A percentile compares a stretch with the other conserved stretches of the same genome.
Evolutionary conservation across 208 protist species (phyloP).

Genomic region (Ichthyophonus hoferi): DNA sequence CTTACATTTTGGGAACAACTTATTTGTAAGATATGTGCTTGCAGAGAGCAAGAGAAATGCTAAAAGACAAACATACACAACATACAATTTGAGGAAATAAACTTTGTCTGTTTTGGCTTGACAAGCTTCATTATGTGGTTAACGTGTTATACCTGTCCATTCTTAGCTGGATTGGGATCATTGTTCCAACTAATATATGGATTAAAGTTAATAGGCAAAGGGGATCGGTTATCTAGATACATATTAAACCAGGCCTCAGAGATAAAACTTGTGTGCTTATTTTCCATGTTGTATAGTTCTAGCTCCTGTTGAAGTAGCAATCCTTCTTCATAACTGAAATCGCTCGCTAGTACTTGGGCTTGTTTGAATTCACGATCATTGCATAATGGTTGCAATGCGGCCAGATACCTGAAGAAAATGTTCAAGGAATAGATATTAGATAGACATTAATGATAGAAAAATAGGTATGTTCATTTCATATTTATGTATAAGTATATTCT

Average conservation of each 20-base stretch:
- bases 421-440: too few species aligned
- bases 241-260: slow-evolving; percentile 39
- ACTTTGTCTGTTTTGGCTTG: too few species aligned
- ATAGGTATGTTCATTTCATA: too few species aligned
- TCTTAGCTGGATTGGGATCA: slow-evolving; percentile 16
- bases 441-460: too few species aligned
- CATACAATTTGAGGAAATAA: too few species aligned
- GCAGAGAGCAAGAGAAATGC: too few species aligned
- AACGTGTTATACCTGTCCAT: slow-evolving; percentile 20
- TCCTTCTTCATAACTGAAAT: slow-evolving; percentile 5
- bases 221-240: slow-evolving; percentile 33
- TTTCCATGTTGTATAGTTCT: not conserved
- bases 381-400: not conserved
- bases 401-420: slow-evolving; percentile 3
- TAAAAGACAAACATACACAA: too few species aligned
- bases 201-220: slow-evolving; percentile 44
- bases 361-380: not conserved
- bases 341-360: not conserved
- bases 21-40: too few species aligned
- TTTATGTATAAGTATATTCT: too few species aligned
- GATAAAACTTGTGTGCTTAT: slow-evolving; percentile 41
- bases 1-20: too few species aligned
- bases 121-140: too few species aligned
- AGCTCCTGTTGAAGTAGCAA: slow-evolving; percentile 17
- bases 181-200: slow-evolving; percentile 24